Evolutionary conservation across 768 basidiomycete genomes (phyloP).

Genomic region (Psilocybe cubensis): DNA sequence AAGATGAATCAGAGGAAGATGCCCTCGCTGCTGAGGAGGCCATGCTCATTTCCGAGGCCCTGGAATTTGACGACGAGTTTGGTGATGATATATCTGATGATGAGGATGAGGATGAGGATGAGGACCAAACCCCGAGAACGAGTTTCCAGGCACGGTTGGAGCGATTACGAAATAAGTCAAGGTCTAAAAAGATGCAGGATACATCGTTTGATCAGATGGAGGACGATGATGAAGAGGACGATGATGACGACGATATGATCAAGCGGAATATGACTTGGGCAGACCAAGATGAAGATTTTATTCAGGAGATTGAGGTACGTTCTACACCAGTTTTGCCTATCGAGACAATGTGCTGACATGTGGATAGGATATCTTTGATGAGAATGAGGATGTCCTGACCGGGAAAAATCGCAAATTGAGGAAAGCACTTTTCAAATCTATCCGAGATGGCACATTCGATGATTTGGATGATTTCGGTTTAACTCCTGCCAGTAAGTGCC

Average conservation of each 20-base stretch:
- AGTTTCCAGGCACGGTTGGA: constrained; percentile 52
- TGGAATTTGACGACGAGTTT: constrained; percentile 22
- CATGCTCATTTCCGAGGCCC: constrained; percentile 40
- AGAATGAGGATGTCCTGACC: constrained; percentile 52
- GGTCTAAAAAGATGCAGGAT: constrained; percentile 26
- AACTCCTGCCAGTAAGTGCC: constrained; percentile 67
- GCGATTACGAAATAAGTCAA: constrained; percentile 35
- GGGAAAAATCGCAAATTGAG: constrained; percentile 49
- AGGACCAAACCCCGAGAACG: constrained; percentile 40
- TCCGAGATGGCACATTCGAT: constrained; percentile 58
- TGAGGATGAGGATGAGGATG: constrained; percentile 38
- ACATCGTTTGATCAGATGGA: constrained; percentile 23
- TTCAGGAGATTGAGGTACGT: constrained; percentile 57
- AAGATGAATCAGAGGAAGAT: constrained; percentile 40
- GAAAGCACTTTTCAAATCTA: constrained; percentile 62
- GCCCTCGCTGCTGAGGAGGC: constrained; percentile 49
- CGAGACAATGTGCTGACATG: not conserved
- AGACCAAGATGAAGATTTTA: constrained; percentile 61
- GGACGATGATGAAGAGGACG: constrained; percentile 29
- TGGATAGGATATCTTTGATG: constrained; percentile 61
- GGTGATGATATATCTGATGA: constrained; percentile 37
- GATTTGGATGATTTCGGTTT: constrained; percentile 40
- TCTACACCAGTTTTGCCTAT: not conserved
- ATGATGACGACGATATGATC: constrained; percentile 36
- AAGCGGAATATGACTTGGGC: constrained; percentile 37